Conservation (phyloP, 305 asterid species). For the Fraxinus paxiana region DNA sequence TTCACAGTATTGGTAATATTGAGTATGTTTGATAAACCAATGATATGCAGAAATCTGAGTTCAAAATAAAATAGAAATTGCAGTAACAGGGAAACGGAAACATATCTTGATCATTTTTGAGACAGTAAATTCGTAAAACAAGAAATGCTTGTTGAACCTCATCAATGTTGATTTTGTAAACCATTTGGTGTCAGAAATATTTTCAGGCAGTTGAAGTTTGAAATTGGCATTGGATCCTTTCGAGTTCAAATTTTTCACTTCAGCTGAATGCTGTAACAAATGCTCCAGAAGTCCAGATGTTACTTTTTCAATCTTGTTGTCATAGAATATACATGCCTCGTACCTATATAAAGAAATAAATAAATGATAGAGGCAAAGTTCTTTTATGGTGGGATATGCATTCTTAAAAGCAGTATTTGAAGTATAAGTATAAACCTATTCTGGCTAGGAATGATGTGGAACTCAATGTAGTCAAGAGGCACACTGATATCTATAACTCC, state of each 20-base stretch:
- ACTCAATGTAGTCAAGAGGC: constrained; percentile 61
- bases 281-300: constrained; percentile 72
- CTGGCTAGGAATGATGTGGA: constrained; percentile 60
- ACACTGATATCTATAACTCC: constrained; percentile 39
- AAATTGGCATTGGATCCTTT: constrained; percentile 54
- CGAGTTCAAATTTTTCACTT: constrained; percentile 50
- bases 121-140: constrained; percentile 18
- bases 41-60: constrained; percentile 64
- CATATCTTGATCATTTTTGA: constrained; percentile 5
- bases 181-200: constrained; percentile 50
- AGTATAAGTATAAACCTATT: constrained; percentile 51
- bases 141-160: constrained; percentile 46
- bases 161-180: constrained; percentile 67
- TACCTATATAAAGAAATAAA: constrained; percentile 48
- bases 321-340: constrained; percentile 51
- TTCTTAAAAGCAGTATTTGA: background rate
- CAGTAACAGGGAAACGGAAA: constrained; percentile 20
- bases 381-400: background rate
- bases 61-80: background rate
- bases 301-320: constrained; percentile 47
- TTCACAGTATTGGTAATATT: constrained; percentile 41
- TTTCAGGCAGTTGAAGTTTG: constrained; percentile 50
- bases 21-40: constrained; percentile 57
- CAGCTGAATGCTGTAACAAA: constrained; percentile 57
- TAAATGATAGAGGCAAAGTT: background rate